Conservation (phyloP, 495 filamentous ascomycete species). For the Penicillium waksmanii region DNA sequence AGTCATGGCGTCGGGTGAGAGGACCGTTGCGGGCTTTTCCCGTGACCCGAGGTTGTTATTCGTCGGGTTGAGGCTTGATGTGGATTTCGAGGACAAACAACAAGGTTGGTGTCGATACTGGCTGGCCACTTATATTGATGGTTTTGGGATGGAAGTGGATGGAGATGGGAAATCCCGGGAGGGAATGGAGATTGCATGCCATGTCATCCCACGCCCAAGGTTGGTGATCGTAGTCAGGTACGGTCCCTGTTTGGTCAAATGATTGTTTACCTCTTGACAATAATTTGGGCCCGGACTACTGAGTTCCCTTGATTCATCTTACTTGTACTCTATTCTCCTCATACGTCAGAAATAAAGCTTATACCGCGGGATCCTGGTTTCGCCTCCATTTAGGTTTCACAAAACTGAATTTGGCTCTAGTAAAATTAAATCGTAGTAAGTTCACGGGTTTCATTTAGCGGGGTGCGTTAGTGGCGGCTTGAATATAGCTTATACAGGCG, state of each 20-base stretch:
- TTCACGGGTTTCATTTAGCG: slow-evolving; percentile 1
- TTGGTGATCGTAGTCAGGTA: background rate
- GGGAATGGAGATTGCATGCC: background rate
- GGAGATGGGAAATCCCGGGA: background rate
- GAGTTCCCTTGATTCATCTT: background rate
- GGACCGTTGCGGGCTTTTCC: slow-evolving; percentile 20
- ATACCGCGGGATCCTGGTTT: background rate
- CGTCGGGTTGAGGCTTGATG: slow-evolving; percentile 8
- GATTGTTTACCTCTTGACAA: background rate
- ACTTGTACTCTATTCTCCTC: background rate
- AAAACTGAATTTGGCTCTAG: background rate
- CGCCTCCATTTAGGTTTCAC: background rate
- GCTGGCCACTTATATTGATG: no score
- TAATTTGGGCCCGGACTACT: background rate
- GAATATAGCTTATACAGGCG: background rate
- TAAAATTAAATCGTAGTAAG: background rate
- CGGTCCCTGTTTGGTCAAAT: background rate
- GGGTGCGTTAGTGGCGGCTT: slow-evolving; percentile 1
- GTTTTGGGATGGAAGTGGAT: background rate
- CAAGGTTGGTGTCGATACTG: background rate
- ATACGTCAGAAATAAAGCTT: background rate
- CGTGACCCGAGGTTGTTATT: slow-evolving; percentile 27
- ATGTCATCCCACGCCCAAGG: slow-evolving; percentile 2
- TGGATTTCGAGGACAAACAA: background rate
- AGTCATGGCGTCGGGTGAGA: background rate